Base-by-base conservation (phyloP, 495 filamentous ascomycete genomes). In the Opeltia flavorubescens region DNA sequence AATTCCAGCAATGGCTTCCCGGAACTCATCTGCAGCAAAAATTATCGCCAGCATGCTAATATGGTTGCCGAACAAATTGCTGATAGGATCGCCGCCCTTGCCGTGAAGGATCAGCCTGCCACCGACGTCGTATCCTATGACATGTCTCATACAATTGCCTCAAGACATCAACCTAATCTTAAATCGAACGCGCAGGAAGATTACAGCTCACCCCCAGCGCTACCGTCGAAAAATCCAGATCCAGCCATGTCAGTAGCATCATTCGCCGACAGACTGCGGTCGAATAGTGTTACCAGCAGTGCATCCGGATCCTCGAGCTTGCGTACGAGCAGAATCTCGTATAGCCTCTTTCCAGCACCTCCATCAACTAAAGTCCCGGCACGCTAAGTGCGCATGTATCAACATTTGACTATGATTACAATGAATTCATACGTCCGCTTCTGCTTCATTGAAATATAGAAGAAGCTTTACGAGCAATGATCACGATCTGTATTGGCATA, bases 1-100 rank as follows among this genome's bases (percentile, higher is more conserved):
- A 66, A 70, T 21, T 80, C 76, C 0, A 64, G 70, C n/a, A 64
- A 60, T 26, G 76, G 74, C 47, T 60, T 78, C 4, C 75, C 76
- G 0, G 76, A 80, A 30, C 62, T 78, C 17, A 59, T 76, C 5
- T 62, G 71, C 46, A 71, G 69, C 47, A 63, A 61, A 13, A 70
- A 50, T 49, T 72, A 67, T 55, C 65, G 71, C 24, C 70, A 74
- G 48, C 58, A 39, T 34, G 15, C 44, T 1, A 46, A 57, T 20
- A 29, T 24, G 18, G 38, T 43, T 20, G 39, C 33, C 5, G 46
- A 54, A 0, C 41, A 51, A 18, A 2, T 47, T 3, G 30, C 48
- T 29, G 54, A 57, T 11, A 39, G 43, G 8, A 15, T 44, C 9
- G 44, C 31, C 18, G 13, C 15, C 4, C 24, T 50, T 9, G 15